Evolutionary conservation across 257 asterid species (phyloP).

Genomic region (Solanum phureja): DNA sequence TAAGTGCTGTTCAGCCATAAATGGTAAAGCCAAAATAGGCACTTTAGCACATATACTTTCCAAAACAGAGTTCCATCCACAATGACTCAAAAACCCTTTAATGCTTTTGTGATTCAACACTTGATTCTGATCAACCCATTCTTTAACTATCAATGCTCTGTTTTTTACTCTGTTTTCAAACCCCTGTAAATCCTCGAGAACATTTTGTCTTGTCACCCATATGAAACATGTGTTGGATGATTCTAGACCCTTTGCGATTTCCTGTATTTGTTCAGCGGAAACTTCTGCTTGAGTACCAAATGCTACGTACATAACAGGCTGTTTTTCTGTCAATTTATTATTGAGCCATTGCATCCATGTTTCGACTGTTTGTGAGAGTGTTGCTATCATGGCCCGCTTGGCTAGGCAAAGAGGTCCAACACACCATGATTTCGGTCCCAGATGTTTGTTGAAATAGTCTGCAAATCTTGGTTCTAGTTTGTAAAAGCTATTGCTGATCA

Average conservation of each 20-base stretch:
- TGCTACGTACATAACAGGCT: conserved; percentile 49
- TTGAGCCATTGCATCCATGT: conserved; percentile 35
- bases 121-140: conserved; percentile 53
- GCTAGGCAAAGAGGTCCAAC: conserved; percentile 59
- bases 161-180: conserved; percentile 19
- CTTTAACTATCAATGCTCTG: conserved; percentile 39
- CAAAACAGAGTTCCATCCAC: conserved; percentile 75
- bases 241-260: conserved; percentile 44
- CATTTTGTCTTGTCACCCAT: conserved; percentile 39
- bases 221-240: conserved; percentile 37
- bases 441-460: conserved; percentile 34
- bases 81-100: conserved; percentile 56
- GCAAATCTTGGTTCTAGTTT: conserved; percentile 36
- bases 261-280: conserved; percentile 35
- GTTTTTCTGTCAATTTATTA: conserved; percentile 9
- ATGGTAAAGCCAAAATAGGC: conserved; percentile 55
- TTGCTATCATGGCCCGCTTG: neutral
- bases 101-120: conserved; percentile 34
- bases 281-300: conserved; percentile 73
- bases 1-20: conserved; percentile 69
- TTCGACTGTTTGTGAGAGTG: neutral
- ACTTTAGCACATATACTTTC: conserved; percentile 48
- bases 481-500: conserved; percentile 38
- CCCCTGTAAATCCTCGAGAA: neutral
- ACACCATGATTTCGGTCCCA: conserved; percentile 43